Base-by-base conservation (phyloP, 345 rosid species). In the Aurinia saxatilis region DNA sequence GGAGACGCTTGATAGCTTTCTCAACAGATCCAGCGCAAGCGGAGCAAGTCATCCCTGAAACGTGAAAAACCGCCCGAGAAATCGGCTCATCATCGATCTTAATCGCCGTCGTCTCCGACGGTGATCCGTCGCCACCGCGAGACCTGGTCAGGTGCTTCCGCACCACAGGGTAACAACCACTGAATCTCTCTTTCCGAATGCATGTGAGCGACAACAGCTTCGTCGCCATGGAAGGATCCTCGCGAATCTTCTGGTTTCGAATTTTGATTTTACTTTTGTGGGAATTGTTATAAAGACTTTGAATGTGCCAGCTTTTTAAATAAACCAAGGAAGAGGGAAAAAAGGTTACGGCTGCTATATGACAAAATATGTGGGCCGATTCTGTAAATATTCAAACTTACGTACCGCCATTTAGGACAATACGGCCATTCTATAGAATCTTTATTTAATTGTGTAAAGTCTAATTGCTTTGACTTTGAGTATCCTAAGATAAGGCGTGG, bases 1-100 rank as follows among this genome's bases (percentile, higher is more conserved):
- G 80, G n/a, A 91, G 88, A 57, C 98, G 73, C 58, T 91, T 91
- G 68, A 91, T 57, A 17, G 90, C 95, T 67, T 91, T 91, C 78
- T 91, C 98, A 23, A 88, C 84, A 19, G 98, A 91, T 16, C 90
- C 98, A 5, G 96, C 95, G 45, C 98, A 91, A 27, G 98, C 98
- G 1, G 98, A 79, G 64, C 92, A 86, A 0, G 88, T 81, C 98
- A 91, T 84, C 50, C 98, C 98, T 2, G 50, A n/a, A 3, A 91
- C 98, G 2, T 80, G 73, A 19, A 86, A 84, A 40, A 81, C 65
- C 13, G 84, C 95, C 61, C 70, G 81, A 29, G 85, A 70, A 3
- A 68, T 70, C 45, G n/a, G n/a, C n/a, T 47, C 70, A 10, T 39
- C 64, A n/a, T 58, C 46, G 33, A 50, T 52, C 31, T 77, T 53